Conservation (phyloP, 805 yeast genomes). For the Ogataea parapolymorpha region DNA sequence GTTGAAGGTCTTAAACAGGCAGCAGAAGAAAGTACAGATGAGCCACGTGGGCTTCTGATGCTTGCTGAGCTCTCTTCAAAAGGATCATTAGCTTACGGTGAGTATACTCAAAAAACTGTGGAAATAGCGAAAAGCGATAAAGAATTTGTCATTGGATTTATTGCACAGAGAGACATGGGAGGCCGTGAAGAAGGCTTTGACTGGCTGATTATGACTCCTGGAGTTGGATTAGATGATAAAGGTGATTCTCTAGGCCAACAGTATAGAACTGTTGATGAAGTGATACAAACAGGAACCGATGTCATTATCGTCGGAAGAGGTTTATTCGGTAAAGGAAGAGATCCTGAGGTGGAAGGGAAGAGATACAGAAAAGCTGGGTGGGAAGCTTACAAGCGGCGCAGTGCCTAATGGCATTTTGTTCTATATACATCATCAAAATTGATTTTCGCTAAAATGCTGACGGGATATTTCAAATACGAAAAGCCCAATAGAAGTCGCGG, state of each 20-base stretch:
- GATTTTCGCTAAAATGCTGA: constrained; percentile 31
- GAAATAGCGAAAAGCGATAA: constrained; percentile 82
- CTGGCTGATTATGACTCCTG: constrained; percentile 97
- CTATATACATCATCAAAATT: constrained; percentile 8
- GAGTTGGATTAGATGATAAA: constrained; percentile 95
- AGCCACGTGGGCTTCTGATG: constrained; percentile 90
- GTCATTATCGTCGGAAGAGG: constrained; percentile 99
- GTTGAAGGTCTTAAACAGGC: constrained; percentile 86
- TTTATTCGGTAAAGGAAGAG: constrained; percentile 89
- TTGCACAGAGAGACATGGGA: constrained; percentile 88
- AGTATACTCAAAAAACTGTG: constrained; percentile 81
- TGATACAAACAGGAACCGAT: constrained; percentile 82
- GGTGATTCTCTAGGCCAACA: constrained; percentile 97
- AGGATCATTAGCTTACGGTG: constrained; percentile 92
- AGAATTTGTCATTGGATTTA: constrained; percentile 93
- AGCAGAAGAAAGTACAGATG: constrained; percentile 61
- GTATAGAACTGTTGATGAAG: constrained; percentile 88
- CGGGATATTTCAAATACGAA: constrained; percentile 82
- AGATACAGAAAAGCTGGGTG: constrained; percentile 94
- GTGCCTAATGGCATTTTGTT: constrained; percentile 12
- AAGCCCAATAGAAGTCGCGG: constrained; percentile 85
- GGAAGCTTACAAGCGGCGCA: constrained; percentile 70
- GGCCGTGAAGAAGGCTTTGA: constrained; percentile 83
- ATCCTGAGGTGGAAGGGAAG: constrained; percentile 80
- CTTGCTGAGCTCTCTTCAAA: constrained; percentile 92